Evolutionary conservation across 2,329 filamentous ascomycete genomes (phyloP), one percentile per base, ranked within the genome.

Genomic region (Alternaria arborescens): DNA sequence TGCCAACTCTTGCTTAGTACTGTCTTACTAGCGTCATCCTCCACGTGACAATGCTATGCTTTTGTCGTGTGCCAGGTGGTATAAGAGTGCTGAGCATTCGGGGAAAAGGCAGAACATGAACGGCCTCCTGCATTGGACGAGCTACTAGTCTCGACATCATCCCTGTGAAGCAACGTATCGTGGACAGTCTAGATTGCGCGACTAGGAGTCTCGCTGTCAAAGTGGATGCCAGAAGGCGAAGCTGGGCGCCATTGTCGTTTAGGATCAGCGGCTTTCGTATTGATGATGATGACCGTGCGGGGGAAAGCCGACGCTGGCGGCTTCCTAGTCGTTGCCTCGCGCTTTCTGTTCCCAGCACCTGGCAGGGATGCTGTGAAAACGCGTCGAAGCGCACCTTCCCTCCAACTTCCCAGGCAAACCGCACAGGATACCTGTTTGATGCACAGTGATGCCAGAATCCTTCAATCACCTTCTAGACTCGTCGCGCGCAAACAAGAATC

Each of bases 291-390:
- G 30, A 26, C 50, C 24, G 50, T 52, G 46, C 46, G 46, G 46
- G 46, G 46, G 26, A 18, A 50, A 22, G 30, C 32, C 18, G 46
- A 50, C n/a, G 46, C 22, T 50, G 32, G 46, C 46, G 20, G 46
- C 46, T 50, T 52, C 50, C 50, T 41, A 52, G 36, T 26, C 50
- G 36, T 52, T 22, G 34, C 50, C 50, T 52, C 50, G 36, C 50
- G 36, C 50, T 52, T 52, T 48, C 53, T 30, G 22, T 55, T 50
- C 12, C n/a, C 32, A 52, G 36, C 41, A 41, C 46, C 16, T 38
- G 46, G 10, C 46, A 50, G 46, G 46, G 46, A 50, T 50, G 30
- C 20, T 34, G 20, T 5, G 32, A 38, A n/a, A 50, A 50, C 30
- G 32, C 46, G 46, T 46, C 28, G 14, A 11, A 44, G 28, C 52